Conservation (phyloP, 192 early-diverging fungal species). For the Chytriomyces confervae region DNA sequence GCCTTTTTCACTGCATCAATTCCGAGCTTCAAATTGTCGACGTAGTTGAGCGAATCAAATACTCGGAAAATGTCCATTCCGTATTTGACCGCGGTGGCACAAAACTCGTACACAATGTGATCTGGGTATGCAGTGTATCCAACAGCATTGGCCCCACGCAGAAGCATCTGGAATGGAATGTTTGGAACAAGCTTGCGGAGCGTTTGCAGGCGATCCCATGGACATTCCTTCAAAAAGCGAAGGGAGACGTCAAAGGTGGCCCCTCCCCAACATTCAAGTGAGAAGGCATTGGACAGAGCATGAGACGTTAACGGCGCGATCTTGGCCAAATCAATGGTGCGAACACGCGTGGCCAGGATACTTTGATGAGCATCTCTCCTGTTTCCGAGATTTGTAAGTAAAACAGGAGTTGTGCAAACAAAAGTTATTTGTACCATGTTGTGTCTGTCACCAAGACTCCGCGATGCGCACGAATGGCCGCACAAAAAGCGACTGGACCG, state of each 20-base stretch:
- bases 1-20: conserved; percentile 92
- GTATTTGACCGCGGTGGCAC: conserved; percentile 78
- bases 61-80: conserved; percentile 98
- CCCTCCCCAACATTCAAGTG: conserved; percentile 96
- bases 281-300: conserved; percentile 84
- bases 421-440: conserved; percentile 69
- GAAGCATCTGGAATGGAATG: conserved; percentile 98
- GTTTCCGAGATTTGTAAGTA: no score
- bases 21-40: conserved; percentile 93
- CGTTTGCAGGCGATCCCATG: conserved; percentile 90
- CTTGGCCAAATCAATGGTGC: conserved; percentile 90
- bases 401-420: neutral
- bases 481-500: conserved; percentile 90
- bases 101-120: conserved; percentile 96
- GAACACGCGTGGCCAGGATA: conserved; percentile 92
- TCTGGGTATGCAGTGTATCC: conserved; percentile 98
- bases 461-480: conserved; percentile 85
- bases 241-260: conserved; percentile 98
- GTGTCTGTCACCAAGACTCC: conserved; percentile 96
- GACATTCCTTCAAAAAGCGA: conserved; percentile 95
- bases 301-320: conserved; percentile 90
- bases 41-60: conserved; percentile 97
- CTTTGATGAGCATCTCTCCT: conserved; percentile 88
- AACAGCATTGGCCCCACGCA: conserved; percentile 97
- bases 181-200: conserved; percentile 90